Evolutionary conservation across 495 filamentous ascomycete genomes (phyloP).

Genomic region (Penicillium maclennaniae): DNA sequence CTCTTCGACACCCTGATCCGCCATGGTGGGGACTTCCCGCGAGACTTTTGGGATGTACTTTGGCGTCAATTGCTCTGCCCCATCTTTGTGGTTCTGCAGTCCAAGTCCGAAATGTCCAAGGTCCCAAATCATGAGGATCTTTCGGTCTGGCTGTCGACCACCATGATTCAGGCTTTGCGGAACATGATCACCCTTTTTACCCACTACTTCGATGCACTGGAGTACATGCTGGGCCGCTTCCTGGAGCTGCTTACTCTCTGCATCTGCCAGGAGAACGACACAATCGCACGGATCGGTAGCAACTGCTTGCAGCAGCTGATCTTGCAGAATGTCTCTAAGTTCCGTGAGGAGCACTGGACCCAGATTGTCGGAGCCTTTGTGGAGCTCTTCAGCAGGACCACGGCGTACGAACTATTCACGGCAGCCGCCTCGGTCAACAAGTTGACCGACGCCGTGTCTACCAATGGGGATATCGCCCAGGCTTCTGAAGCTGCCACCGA

Average conservation of each 20-base stretch:
- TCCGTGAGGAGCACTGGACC: conserved; percentile 80
- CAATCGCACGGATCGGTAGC: conserved; percentile 94
- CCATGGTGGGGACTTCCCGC: conserved; percentile 87
- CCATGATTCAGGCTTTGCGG: conserved; percentile 96
- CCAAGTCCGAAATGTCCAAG: conserved; percentile 92
- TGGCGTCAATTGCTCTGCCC: conserved; percentile 96
- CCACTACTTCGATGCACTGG: conserved; percentile 91
- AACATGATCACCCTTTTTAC: conserved; percentile 99
- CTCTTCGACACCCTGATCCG: conserved; percentile 89
- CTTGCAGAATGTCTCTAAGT: conserved; percentile 90
- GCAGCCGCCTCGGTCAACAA: conserved; percentile 61
- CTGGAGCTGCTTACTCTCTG: conserved; percentile 89
- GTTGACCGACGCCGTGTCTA: conserved; percentile 19
- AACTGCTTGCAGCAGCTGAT: conserved; percentile 97
- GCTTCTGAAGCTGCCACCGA: conserved; percentile 23
- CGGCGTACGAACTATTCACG: conserved; percentile 89
- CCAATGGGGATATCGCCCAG: conserved; percentile 31
- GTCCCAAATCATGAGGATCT: conserved; percentile 90
- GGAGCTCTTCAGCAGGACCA: conserved; percentile 89
- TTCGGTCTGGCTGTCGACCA: conserved; percentile 98
- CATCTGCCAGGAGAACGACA: conserved; percentile 99
- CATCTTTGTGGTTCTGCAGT: conserved; percentile 96
- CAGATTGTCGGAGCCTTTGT: conserved; percentile 94
- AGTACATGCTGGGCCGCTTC: conserved; percentile 96
- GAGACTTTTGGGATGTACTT: conserved; percentile 96